Conservation (phyloP, 148 eudicot species). For the Cornus suecica region DNA sequence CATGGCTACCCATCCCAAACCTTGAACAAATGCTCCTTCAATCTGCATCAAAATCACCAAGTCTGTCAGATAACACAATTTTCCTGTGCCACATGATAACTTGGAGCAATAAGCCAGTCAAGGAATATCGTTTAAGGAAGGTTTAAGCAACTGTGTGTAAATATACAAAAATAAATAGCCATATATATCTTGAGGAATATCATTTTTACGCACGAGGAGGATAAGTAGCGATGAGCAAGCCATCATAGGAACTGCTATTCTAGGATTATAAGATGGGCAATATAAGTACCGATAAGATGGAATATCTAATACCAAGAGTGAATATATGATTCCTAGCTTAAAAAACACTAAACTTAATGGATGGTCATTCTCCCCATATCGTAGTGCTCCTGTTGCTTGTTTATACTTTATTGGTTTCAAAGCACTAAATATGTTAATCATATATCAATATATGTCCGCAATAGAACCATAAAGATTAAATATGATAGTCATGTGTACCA, state of each 20-base stretch:
- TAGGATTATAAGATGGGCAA: background rate
- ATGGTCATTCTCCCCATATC: background rate
- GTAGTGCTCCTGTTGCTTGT: background rate
- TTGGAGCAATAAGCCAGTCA: background rate
- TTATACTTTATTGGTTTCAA: background rate
- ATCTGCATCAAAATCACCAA: constrained; percentile 47
- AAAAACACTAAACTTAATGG: background rate
- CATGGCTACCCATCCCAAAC: constrained; percentile 92
- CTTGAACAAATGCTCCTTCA: constrained; percentile 97
- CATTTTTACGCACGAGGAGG: background rate
- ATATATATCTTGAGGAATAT: background rate
- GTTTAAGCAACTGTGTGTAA: background rate
- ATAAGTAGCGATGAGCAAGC: background rate
- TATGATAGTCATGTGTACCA: background rate
- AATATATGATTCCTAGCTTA: background rate
- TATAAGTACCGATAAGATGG: background rate
- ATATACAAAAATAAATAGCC: too few species aligned
- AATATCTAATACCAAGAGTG: background rate
- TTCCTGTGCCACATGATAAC: background rate
- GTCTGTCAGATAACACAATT: constrained; percentile 13
- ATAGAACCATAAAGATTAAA: background rate
- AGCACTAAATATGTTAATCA: background rate
- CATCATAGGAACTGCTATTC: background rate
- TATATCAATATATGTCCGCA: background rate
- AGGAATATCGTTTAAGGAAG: background rate